These are phyloP conservation scores for Xylaria sp. DNA, from an alignment of 2,329 filamentous ascomycete genomes.

Conservation along the genomic window DNA sequence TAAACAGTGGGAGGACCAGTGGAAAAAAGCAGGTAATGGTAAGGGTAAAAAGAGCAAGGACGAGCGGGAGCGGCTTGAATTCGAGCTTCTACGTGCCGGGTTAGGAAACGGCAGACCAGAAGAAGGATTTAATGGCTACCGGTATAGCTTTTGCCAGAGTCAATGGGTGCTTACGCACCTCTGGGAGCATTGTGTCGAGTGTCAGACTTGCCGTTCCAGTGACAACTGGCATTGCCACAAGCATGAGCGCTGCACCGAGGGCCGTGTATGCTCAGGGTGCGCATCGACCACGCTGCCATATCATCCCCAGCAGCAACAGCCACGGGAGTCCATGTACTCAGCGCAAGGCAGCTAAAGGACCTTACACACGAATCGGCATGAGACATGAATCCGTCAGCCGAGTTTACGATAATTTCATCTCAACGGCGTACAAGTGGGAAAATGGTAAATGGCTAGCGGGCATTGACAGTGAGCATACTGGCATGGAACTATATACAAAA, in stretches of 20 bases:
- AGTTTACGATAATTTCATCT: constrained; percentile 25
- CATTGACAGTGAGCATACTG: constrained; percentile 25
- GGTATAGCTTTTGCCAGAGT: constrained; percentile 43
- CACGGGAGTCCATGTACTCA: constrained; percentile 26
- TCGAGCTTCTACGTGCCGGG: constrained; percentile 42
- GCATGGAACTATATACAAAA: constrained; percentile 29
- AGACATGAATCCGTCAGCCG: constrained; percentile 23
- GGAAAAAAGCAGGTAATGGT: constrained; percentile 38
- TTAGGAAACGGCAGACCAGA: constrained; percentile 40
- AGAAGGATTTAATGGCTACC: constrained; percentile 41
- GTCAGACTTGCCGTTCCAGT: constrained; percentile 38
- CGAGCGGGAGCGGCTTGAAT: constrained; percentile 42
- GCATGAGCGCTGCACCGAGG: constrained; percentile 40
- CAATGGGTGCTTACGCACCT: constrained; percentile 39
- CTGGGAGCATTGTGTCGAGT: constrained; percentile 43
- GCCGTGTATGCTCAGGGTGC: constrained; percentile 40
- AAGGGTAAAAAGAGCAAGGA: constrained; percentile 42
- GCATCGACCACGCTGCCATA: constrained; percentile 32
- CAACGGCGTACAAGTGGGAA: constrained; percentile 22
- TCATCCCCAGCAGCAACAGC: constrained; percentile 26
- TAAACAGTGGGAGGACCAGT: constrained; percentile 41
- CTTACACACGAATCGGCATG: constrained; percentile 13
- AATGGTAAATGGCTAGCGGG: constrained; percentile 27
- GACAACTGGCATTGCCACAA: constrained; percentile 44
- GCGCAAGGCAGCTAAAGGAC: constrained; percentile 6